phyloP scores from a whole-genome alignment of 345 rosid species.

The Streptanthus diversifolius region DNA sequence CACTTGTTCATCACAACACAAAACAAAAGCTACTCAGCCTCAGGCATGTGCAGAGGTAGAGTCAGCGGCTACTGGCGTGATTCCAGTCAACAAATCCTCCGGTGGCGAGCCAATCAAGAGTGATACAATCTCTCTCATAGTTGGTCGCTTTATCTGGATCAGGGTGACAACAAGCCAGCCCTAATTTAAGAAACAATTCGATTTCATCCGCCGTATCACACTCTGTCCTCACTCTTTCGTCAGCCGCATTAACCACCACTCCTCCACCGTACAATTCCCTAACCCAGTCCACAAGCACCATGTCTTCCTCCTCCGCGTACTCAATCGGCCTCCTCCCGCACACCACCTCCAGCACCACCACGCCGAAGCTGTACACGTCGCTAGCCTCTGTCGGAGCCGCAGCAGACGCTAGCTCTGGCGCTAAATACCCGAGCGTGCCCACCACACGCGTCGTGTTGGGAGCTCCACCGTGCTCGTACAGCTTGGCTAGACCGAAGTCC shows the following conservation, averaged over 20 bases:
- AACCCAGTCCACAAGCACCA: constrained; percentile 66
- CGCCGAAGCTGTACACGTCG: constrained; percentile 86
- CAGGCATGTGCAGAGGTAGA: not conserved
- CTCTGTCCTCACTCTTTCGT: constrained; percentile 46
- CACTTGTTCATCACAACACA: not conserved
- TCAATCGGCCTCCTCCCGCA: constrained; percentile 73
- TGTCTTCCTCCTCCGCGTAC: constrained; percentile 48
- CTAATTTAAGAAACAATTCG: constrained; percentile 67
- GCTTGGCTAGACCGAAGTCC: constrained; percentile 83
- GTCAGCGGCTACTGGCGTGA: constrained; percentile 7
- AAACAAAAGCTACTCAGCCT: not conserved
- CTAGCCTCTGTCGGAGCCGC: constrained; percentile 58
- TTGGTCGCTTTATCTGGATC: constrained; percentile 59
- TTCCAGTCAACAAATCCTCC: constrained; percentile 33
- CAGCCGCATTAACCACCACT: constrained; percentile 54
- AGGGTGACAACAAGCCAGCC: constrained; percentile 85
- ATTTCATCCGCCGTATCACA: constrained; percentile 54
- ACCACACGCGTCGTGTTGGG: constrained; percentile 83
- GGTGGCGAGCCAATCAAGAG: constrained; percentile 43
- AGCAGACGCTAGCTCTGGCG: constrained; percentile 68
- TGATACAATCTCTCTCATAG: constrained; percentile 65
- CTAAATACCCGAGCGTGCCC: constrained; percentile 82
- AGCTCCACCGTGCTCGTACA: constrained; percentile 68
- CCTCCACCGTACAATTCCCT: constrained; percentile 56
- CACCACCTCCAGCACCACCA: constrained; percentile 76